Percentiles rank a stretch among this genome's conserved stretches.
Conservation (phyloP, 129 eudicot genomes). For the Flaveria bidentis region DNA sequence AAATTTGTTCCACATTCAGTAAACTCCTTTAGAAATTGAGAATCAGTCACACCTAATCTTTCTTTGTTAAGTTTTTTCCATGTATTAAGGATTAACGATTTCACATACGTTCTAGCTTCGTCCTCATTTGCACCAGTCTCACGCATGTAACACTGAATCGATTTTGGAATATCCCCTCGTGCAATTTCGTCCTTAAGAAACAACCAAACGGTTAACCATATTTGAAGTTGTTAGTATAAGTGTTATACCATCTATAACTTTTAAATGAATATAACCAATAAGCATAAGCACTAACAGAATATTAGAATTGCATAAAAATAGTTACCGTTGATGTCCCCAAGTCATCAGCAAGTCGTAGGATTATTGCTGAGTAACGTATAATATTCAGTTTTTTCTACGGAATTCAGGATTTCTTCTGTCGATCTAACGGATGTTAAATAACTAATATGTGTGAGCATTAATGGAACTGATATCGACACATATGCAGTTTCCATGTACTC, state of each 20-base stretch:
- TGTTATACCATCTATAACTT: too few relatives aligned
- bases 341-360: constrained; percentile 14
- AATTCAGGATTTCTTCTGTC: constrained; percentile 26
- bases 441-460: constrained; percentile 23
- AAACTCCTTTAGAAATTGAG: constrained; percentile 18
- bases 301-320: constrained; percentile 10
- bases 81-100: constrained; percentile 21
- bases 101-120: constrained; percentile 32
- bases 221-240: background rate
- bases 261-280: too few relatives aligned
- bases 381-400: constrained; percentile 23
- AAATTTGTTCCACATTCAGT: constrained; percentile 28
- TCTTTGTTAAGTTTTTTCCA: constrained; percentile 42
- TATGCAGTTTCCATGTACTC: constrained; percentile 47
- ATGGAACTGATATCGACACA: constrained; percentile 38
- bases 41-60: background rate
- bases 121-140: constrained; percentile 34
- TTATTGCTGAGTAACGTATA: background rate
- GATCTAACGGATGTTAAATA: constrained; percentile 11
- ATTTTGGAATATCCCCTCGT: constrained; percentile 40
- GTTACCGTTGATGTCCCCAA: constrained; percentile 30
- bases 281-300: background rate
- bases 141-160: constrained; percentile 36
- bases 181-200: constrained; percentile 17
- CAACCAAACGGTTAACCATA: background rate